Conservation (phyloP, 2,329 filamentous ascomycete genomes). For the Talaromyces sp. region DNA sequence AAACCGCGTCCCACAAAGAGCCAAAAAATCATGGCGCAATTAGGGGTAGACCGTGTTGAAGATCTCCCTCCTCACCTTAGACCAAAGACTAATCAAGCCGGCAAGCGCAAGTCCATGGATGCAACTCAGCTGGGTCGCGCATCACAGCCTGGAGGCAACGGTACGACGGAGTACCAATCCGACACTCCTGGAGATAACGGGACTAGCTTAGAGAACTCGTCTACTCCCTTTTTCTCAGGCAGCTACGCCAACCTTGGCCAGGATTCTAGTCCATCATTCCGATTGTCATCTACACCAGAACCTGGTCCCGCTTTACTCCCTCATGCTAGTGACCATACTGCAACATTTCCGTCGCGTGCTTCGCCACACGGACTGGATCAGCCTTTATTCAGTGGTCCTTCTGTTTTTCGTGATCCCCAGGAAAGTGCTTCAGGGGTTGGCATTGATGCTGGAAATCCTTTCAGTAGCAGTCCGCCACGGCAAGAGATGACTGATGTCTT, state of each 20-base stretch:
- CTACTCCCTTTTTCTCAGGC: constrained; percentile 36
- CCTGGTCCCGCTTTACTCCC: constrained; percentile 39
- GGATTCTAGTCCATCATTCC: constrained; percentile 38
- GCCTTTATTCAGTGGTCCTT: constrained; percentile 43
- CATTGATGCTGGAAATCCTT: constrained; percentile 32
- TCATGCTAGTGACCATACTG: constrained; percentile 33
- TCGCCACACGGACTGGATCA: constrained; percentile 37
- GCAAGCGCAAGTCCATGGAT: constrained; percentile 67
- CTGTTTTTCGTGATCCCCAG: constrained; percentile 33
- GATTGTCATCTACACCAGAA: constrained; percentile 26
- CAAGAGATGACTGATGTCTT: constrained; percentile 45
- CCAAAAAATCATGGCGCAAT: constrained; percentile 86
- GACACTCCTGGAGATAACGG: constrained; percentile 18
- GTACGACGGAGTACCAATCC: constrained; percentile 18
- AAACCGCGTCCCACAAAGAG: constrained; percentile 96
- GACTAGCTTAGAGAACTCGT: constrained; percentile 23
- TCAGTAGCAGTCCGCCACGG: constrained; percentile 39
- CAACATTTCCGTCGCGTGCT: constrained; percentile 40
- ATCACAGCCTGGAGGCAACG: constrained; percentile 25
- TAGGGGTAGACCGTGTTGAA: constrained; percentile 85
- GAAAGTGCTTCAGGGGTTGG: constrained; percentile 32
- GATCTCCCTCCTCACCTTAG: constrained; percentile 80
- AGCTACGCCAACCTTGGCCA: constrained; percentile 38
- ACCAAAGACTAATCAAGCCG: constrained; percentile 68
- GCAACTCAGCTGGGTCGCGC: constrained; percentile 30